phyloP scores from a whole-genome alignment of 1,284 basidiomycete genomes.

The Meira nashicola region DNA sequence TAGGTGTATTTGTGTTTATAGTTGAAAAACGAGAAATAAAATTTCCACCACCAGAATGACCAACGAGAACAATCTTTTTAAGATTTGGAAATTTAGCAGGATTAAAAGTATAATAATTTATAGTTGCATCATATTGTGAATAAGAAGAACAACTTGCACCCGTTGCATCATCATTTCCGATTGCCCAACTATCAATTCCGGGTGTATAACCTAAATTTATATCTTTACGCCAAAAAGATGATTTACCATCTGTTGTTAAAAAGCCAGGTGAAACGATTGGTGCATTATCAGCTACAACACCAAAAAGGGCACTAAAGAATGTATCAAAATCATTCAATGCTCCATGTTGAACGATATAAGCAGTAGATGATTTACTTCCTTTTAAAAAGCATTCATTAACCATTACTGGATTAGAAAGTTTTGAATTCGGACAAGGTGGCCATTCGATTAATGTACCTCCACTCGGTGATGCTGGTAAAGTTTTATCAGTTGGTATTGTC shows the following conservation, averaged over 20 bases:
- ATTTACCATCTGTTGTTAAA: not conserved
- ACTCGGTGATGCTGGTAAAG: not conserved
- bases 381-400: not conserved
- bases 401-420: not conserved
- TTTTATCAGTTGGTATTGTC: too few relatives aligned
- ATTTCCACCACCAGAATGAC: not conserved
- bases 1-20: not conserved
- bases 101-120: not conserved
- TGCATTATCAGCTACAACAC: not conserved
- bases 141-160: not conserved
- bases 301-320: not conserved
- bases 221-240: not conserved
- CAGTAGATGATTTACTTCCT: not conserved
- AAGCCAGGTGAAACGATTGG: not conserved
- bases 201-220: too few relatives aligned
- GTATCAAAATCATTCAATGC: not conserved
- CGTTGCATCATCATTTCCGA: not conserved
- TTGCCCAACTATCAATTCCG: not conserved
- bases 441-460: not conserved
- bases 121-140: not conserved
- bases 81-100: not conserved
- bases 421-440: not conserved
- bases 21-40: not conserved
- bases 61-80: not conserved
- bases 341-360: conserved; percentile 6